Percentiles rank a stretch among this genome's conserved stretches.
phyloP scores from a whole-genome alignment of 176 grass and related monocot genomes.

The Paspalum vaginatum region DNA sequence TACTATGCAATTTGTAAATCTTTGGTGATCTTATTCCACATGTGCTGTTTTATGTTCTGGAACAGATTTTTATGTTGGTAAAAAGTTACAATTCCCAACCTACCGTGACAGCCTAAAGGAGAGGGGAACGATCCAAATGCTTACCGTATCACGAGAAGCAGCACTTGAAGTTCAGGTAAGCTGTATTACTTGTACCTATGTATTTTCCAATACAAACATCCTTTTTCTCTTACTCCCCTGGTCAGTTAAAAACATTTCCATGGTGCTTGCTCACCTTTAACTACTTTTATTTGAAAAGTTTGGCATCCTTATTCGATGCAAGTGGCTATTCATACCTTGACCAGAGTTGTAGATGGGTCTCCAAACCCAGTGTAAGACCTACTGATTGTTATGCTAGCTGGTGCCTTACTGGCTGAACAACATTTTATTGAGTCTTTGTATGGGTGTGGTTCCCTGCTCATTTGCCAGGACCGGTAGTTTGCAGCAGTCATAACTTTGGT shows the following conservation, averaged over 20 bases:
- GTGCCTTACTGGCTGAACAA: not conserved
- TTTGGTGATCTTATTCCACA: slow-evolving; percentile 32
- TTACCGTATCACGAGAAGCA: slow-evolving; percentile 89
- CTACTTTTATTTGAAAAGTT: not conserved
- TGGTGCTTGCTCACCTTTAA: not conserved
- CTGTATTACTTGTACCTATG: slow-evolving; percentile 1
- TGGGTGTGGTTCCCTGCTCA: not conserved
- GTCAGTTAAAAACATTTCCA: slow-evolving; percentile 23
- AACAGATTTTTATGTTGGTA: slow-evolving; percentile 80
- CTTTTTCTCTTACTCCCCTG: not conserved
- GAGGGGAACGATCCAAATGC: slow-evolving; percentile 85
- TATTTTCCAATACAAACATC: not conserved
- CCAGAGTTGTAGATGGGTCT: not conserved
- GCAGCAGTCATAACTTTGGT: too few species aligned
- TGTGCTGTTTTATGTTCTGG: slow-evolving; percentile 32
- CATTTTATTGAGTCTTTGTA: slow-evolving; percentile 3
- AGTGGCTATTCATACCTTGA: not conserved
- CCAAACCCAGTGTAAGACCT: not conserved
- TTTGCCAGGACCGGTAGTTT: not conserved
- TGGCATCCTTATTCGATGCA: not conserved
- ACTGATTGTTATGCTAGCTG: not conserved
- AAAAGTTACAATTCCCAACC: slow-evolving; percentile 81
- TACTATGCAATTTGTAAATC: slow-evolving; percentile 3
- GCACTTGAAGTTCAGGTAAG: slow-evolving; percentile 97
- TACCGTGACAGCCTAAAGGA: slow-evolving; percentile 89